Evolutionary conservation across 208 protist genomes (phyloP).

Genomic region (Trypanosoma theileri): DNA sequence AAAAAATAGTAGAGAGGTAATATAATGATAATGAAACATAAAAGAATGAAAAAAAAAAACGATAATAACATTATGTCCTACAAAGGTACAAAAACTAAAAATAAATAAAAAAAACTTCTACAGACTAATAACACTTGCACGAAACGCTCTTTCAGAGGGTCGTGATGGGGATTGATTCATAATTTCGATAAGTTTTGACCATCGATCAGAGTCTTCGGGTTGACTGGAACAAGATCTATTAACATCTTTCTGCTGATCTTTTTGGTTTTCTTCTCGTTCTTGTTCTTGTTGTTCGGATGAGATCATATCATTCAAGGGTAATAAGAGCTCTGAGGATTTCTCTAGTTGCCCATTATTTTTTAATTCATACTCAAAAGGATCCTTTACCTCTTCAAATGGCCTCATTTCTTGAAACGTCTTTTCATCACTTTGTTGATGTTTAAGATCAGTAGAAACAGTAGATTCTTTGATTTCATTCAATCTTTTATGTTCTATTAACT

Average conservation of each 20-base stretch:
- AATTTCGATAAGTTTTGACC: constrained; percentile 8
- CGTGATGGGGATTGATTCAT: constrained; percentile 10
- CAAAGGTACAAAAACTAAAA: constrained; percentile 1
- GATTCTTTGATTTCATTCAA: neutral
- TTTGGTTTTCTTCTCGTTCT: neutral
- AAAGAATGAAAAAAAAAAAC: too few species aligned
- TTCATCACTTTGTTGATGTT: neutral
- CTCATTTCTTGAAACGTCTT: too few species aligned
- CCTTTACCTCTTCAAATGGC: too few species aligned
- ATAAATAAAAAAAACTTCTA: neutral
- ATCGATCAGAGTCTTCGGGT: neutral
- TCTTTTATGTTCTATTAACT: neutral
- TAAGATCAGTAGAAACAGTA: neutral
- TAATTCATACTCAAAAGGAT: too few species aligned
- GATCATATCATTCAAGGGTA: too few species aligned
- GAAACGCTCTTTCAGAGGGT: constrained; percentile 14
- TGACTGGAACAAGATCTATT: neutral
- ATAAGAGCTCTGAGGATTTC: too few species aligned
- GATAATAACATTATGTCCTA: too few species aligned
- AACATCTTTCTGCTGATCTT: neutral
- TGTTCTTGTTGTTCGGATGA: neutral
- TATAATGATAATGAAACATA: too few species aligned
- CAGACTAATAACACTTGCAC: constrained; percentile 4
- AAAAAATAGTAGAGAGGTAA: too few species aligned
- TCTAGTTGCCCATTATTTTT: too few species aligned